Conservation (phyloP, 306 rosid species). For the Rosa persica region DNA sequence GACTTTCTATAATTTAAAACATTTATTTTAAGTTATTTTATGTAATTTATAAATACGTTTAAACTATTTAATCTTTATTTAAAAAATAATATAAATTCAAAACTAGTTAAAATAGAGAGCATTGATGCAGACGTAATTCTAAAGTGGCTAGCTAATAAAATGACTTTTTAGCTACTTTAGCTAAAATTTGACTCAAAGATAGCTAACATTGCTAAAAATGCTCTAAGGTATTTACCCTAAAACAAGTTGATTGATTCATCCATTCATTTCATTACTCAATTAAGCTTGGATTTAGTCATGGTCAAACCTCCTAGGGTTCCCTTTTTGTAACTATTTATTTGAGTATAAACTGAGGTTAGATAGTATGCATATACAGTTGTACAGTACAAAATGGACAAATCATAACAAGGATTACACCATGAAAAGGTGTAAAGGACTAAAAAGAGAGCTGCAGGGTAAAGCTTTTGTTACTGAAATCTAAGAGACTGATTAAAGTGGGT, state of each 20-base stretch:
- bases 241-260: neutral
- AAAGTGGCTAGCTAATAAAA: too few species aligned
- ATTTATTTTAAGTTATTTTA: too few species aligned
- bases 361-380: neutral
- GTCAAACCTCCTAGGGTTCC: neutral
- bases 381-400: constrained; percentile 27
- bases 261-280: neutral
- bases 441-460: constrained; percentile 24
- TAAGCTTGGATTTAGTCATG: neutral
- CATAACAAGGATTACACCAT: constrained; percentile 20
- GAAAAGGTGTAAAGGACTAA: constrained; percentile 20
- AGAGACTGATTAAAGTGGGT: constrained; percentile 63
- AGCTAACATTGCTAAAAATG: too few species aligned
- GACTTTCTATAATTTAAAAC: too few species aligned
- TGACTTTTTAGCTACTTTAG: too few species aligned
- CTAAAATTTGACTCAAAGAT: too few species aligned
- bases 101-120: too few species aligned
- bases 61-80: too few species aligned
- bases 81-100: too few species aligned
- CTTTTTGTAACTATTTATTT: neutral
- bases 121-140: too few species aligned
- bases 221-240: too few species aligned
- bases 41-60: too few species aligned
- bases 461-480: constrained; percentile 82
- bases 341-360: neutral